phyloP scores from a whole-genome alignment of 768 basidiomycete genomes.

The Tulasnella sp. region DNA sequence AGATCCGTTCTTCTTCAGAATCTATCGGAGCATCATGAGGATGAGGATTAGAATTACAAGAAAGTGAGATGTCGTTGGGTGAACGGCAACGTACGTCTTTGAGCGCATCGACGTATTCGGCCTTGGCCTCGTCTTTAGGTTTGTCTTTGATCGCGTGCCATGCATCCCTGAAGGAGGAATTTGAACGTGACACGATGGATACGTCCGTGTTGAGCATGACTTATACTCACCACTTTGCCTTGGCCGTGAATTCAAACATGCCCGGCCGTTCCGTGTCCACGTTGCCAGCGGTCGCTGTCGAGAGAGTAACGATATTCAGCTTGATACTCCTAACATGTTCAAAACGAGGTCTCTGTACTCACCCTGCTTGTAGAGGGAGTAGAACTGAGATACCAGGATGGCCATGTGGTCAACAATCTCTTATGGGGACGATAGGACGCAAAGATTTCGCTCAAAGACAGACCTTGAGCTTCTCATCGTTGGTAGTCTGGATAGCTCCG shows the following conservation, averaged over 20 bases:
- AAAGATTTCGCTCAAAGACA: slow-evolving; percentile 26
- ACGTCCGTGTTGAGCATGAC: slow-evolving; percentile 15
- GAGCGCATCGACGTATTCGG: slow-evolving; percentile 66
- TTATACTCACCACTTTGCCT: slow-evolving; percentile 70
- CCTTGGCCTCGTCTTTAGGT: slow-evolving; percentile 57
- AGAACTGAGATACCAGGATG: slow-evolving; percentile 53
- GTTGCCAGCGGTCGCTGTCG: slow-evolving; percentile 61
- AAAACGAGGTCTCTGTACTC: slow-evolving; percentile 18
- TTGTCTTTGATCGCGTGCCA: slow-evolving; percentile 67
- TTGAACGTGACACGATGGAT: not conserved
- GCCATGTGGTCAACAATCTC: not conserved
- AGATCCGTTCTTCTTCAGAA: no score
- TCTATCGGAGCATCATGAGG: no score
- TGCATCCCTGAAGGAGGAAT: slow-evolving; percentile 59
- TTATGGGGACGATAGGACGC: not conserved
- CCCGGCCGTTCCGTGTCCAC: slow-evolving; percentile 54
- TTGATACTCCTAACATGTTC: slow-evolving; percentile 10
- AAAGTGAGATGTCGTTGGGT: no score
- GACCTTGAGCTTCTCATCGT: slow-evolving; percentile 71
- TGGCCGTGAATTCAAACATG: slow-evolving; percentile 74
- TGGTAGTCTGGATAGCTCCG: slow-evolving; percentile 65
- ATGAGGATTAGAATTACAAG: no score
- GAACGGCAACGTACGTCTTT: slow-evolving; percentile 38
- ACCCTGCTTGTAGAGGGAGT: slow-evolving; percentile 92
- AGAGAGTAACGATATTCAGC: not conserved